Evolutionary conservation across 805 yeast species (phyloP).

Genomic region (Barnettozyma californica): DNA sequence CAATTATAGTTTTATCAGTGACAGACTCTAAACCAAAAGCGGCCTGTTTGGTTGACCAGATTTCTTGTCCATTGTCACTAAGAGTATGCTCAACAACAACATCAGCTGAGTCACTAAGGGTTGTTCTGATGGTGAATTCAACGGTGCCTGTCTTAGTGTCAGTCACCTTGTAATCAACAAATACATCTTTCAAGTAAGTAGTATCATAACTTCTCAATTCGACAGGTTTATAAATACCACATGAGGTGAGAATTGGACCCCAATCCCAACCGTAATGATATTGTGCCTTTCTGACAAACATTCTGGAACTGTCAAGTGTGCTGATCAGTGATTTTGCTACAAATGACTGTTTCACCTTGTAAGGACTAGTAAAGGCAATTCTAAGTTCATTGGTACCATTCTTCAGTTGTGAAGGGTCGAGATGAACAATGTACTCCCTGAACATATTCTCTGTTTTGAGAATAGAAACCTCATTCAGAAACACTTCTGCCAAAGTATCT

Average conservation of each 20-base stretch:
- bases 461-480: slow-evolving; percentile 33
- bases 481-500: slow-evolving; percentile 18
- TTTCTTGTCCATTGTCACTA: slow-evolving; percentile 2
- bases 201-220: slow-evolving; percentile 8
- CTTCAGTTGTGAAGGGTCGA: slow-evolving; percentile 10
- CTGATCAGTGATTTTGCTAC: slow-evolving; percentile 26
- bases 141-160: slow-evolving; percentile 7
- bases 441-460: slow-evolving; percentile 42
- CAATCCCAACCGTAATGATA: slow-evolving; percentile 57
- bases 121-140: slow-evolving; percentile 5
- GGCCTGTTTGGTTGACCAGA: slow-evolving; percentile 10
- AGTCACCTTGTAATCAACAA: slow-evolving; percentile 10
- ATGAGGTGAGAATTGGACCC: slow-evolving; percentile 34
- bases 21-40: neutral
- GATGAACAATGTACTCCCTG: slow-evolving; percentile 28
- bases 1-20: neutral
- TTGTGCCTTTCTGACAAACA: slow-evolving; percentile 46
- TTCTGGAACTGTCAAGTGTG: slow-evolving; percentile 32
- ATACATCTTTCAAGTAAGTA: slow-evolving; percentile 5
- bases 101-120: slow-evolving; percentile 2
- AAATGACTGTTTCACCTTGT: slow-evolving; percentile 29
- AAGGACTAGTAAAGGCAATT: slow-evolving; percentile 36
- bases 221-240: slow-evolving; percentile 15
- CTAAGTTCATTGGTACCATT: slow-evolving; percentile 27
- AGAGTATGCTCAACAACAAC: slow-evolving; percentile 3